A percentile compares a stretch with the other conserved stretches of the same genome.
These are phyloP conservation scores for Anthoceros angustus DNA, from an alignment of 225 moss, liverwort and hornwort genomes.

Conservation along the genomic window DNA sequence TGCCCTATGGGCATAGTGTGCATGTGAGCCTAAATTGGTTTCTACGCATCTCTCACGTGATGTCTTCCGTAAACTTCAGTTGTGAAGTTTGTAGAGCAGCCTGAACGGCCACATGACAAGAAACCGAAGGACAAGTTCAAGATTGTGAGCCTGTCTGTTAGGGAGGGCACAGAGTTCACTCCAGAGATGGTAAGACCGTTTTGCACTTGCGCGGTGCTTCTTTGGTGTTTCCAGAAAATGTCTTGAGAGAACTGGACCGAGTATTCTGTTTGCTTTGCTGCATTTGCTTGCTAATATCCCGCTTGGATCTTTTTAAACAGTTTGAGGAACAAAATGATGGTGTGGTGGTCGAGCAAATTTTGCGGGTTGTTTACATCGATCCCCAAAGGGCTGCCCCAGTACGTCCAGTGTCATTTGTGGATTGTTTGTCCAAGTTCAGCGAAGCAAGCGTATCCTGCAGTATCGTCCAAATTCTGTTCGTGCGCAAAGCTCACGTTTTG, in stretches of 20 bases:
- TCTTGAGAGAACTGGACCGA: too few species aligned
- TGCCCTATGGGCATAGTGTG: too few species aligned
- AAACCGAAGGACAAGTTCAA: constrained; percentile 90
- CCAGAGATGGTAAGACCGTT: constrained; percentile 79
- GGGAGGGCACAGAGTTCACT: constrained; percentile 60
- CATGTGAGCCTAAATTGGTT: background rate
- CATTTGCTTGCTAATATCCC: background rate
- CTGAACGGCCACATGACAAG: constrained; percentile 66
- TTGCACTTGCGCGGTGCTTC: too few species aligned
- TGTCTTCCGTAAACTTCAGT: constrained; percentile 34
- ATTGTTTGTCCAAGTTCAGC: too few species aligned
- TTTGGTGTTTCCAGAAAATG: too few species aligned
- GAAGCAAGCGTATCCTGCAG: too few species aligned
- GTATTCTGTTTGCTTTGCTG: too few species aligned
- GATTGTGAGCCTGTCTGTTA: constrained; percentile 66
- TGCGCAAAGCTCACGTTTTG: too few species aligned
- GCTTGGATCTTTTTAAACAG: constrained; percentile 19
- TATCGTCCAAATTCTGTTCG: too few species aligned
- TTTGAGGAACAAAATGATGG: constrained; percentile 65
- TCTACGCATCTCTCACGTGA: background rate
- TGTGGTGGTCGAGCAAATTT: constrained; percentile 61
- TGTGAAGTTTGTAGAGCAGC: constrained; percentile 57
- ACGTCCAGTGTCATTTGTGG: too few species aligned
- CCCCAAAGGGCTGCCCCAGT: constrained; percentile 59
- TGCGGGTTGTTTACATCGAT: constrained; percentile 60